These are phyloP conservation scores for Stereum hirsutum DNA, from an alignment of 1,284 basidiomycete genomes.

Conservation along the genomic window DNA sequence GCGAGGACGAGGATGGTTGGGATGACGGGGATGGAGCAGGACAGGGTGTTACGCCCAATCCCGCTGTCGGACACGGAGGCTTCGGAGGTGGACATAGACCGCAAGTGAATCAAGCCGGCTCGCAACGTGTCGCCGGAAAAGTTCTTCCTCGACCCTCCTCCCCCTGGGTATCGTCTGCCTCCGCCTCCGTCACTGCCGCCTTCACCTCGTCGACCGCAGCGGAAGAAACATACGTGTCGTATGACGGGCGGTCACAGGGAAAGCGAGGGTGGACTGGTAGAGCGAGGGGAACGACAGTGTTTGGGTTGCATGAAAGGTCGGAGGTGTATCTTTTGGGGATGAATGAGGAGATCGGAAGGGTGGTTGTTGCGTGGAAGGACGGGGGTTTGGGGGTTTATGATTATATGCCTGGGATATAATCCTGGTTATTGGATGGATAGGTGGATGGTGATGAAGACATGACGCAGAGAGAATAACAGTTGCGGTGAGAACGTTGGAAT, in stretches of 20 bases:
- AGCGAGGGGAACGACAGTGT: conserved; percentile 33
- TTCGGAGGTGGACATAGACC: no score
- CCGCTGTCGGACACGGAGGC: no score
- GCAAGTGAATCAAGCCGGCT: no score
- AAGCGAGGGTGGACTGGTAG: no score
- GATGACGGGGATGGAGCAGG: conserved; percentile 2
- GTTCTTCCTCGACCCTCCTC: no score
- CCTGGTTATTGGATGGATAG: neutral
- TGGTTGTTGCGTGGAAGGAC: conserved; percentile 41
- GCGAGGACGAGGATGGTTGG: conserved; percentile 6
- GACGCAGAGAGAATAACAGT: no score
- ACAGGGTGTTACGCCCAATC: no score
- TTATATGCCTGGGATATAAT: conserved; percentile 19
- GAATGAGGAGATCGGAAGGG: conserved; percentile 49
- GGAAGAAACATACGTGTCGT: conserved; percentile 10
- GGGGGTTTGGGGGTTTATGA: conserved; percentile 43
- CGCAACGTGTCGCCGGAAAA: no score
- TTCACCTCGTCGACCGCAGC: conserved; percentile 16
- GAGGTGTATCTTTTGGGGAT: conserved; percentile 45
- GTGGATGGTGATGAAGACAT: neutral
- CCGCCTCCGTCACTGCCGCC: no score
- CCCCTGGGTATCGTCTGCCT: no score
- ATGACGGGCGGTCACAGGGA: no score
- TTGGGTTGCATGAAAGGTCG: conserved; percentile 28
- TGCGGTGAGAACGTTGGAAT: no score